Percentiles rank a stretch among this genome's conserved stretches.
These are phyloP conservation scores for Alternaria metachromatica DNA, from an alignment of 2,329 filamentous ascomycete genomes.

Conservation along the genomic window DNA sequence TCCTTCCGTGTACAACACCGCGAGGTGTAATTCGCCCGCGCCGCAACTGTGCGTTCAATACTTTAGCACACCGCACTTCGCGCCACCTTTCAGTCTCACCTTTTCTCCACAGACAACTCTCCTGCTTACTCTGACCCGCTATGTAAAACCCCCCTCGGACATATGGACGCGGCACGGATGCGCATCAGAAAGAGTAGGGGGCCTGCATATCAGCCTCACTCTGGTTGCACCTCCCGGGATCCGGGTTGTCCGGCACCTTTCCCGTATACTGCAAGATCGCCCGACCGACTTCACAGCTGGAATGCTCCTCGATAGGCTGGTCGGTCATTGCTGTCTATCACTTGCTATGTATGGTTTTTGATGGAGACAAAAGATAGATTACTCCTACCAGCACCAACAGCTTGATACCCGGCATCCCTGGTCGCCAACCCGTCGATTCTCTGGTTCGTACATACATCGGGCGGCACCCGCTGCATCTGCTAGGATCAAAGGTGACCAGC, in stretches of 20 bases:
- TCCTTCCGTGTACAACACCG: background rate
- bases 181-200: background rate
- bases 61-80: background rate
- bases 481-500: background rate
- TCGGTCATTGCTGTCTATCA: background rate
- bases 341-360: background rate
- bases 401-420: background rate
- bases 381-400: background rate
- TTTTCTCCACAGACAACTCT: background rate
- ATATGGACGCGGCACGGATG: background rate
- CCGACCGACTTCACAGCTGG: background rate
- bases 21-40: background rate
- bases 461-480: constrained; percentile 4
- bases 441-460: background rate
- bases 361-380: background rate
- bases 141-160: background rate
- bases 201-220: background rate
- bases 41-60: background rate
- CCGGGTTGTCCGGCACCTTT: background rate
- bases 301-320: background rate
- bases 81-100: background rate
- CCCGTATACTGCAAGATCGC: background rate
- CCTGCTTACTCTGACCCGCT: background rate
- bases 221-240: background rate
- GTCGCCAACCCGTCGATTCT: background rate